phyloP scores from a whole-genome alignment of 768 basidiomycete species.

The Suillus luteus region DNA sequence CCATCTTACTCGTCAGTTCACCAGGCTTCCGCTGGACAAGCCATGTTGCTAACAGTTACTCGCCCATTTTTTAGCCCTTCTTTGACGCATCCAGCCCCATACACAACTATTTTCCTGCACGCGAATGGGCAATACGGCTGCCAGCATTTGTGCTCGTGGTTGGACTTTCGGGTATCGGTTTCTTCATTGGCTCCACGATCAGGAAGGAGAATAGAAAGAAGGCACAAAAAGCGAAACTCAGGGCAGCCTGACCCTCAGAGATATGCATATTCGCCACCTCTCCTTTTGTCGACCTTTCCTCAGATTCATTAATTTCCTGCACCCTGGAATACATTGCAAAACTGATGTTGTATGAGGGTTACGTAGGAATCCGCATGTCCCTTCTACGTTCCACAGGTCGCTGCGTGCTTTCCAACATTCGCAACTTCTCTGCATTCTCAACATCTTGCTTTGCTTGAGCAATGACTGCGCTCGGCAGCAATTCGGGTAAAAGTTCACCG shows the following conservation, averaged over 20 bases:
- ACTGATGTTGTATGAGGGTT: background rate
- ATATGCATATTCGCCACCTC: background rate
- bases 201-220: conserved; percentile 73
- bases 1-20: conserved; percentile 73
- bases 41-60: background rate
- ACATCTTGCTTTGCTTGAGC: conserved; percentile 65
- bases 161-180: conserved; percentile 78
- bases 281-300: background rate
- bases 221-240: conserved; percentile 59
- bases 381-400: conserved; percentile 29
- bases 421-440: conserved; percentile 69
- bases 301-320: background rate
- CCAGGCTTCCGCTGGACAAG: background rate
- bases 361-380: conserved; percentile 17
- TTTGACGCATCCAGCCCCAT: conserved; percentile 73
- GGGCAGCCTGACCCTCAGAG: conserved; percentile 50
- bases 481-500: conserved; percentile 51
- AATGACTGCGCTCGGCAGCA: conserved; percentile 47
- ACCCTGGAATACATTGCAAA: background rate
- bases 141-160: conserved; percentile 82
- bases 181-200: conserved; percentile 78
- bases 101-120: conserved; percentile 77
- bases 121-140: conserved; percentile 91
- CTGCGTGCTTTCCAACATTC: conserved; percentile 46
- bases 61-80: conserved; percentile 62